Base-by-base conservation (phyloP, 768 basidiomycete genomes). In the Podaxis sp. region DNA sequence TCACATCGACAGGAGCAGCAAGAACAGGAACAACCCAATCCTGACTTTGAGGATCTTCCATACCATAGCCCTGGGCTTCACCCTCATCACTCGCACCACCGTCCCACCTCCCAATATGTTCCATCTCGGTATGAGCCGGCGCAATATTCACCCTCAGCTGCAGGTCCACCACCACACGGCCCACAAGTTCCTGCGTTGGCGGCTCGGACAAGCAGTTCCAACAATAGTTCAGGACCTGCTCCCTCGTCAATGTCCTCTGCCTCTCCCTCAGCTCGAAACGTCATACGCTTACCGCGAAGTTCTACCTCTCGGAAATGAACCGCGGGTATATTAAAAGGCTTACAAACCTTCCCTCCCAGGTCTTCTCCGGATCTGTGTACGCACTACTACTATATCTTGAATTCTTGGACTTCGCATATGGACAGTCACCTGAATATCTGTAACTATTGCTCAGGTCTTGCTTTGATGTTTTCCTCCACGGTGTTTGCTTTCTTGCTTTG, bases 61-160 rank as follows among this genome's bases (percentile, higher is more conserved):
- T 61, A 39, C 39, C 59, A 61, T 17, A 61, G 59, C 17, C 59
- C 59, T n/a, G 59, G 51, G 11, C 59, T 61, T 44, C 59, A 61
- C 17, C 59, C 59, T 1, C 59, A 61, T 30, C 59, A 60, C 52
- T 60, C 51, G 8, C 51, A 60, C n/a, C 59, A 61, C 38, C 39
- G 39, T 5, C 6, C 58, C 19, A 51, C 49, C 8, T 9, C 58
- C 26, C 59, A 53, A 49, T 53, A 53, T 22, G 39, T 53, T 53
- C 51, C 52, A 28, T 40, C 59, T 17, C 24, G 52, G 19, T 53
- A 53, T 30, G 59, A 61, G 7, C 40, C 22, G 26, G 51, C 22
- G 17, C 59, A 28, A 15, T 53, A 53, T 53, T 30, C 28, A 39
- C 36, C 40, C 7, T 19, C 56, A 30, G 22, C 49, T 12, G 19